Evolutionary conservation across 352 stramenopile genomes (phyloP).

Genomic region (Phytophthora rubi): DNA sequence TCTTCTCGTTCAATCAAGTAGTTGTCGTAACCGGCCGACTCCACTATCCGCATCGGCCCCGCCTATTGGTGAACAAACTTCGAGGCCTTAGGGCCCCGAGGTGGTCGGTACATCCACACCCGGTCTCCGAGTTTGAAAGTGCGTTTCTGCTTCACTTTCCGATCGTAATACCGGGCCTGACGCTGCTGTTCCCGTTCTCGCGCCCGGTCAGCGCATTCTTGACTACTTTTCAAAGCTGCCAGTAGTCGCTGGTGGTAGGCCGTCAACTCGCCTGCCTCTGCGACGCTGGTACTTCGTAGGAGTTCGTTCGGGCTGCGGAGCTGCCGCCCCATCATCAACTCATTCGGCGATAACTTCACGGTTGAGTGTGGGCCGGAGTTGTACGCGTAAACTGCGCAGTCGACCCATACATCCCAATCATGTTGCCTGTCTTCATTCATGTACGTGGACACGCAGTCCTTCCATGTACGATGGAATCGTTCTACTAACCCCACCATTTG

Average conservation of each 20-base stretch:
- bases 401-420: background rate
- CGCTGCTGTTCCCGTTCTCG: background rate
- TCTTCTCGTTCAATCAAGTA: background rate
- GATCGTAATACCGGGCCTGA: background rate
- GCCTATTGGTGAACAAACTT: conserved; percentile 9
- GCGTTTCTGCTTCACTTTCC: background rate
- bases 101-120: conserved; percentile 1
- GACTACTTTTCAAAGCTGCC: background rate
- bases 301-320: background rate
- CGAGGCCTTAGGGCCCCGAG: background rate
- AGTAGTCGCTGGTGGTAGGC: background rate
- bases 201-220: background rate
- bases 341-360: background rate
- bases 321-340: conserved; percentile 1
- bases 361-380: background rate
- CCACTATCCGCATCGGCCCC: background rate
- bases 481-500: background rate
- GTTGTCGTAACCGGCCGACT: background rate
- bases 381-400: background rate
- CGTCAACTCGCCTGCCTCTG: background rate
- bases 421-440: background rate
- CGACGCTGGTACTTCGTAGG: background rate
- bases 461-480: background rate
- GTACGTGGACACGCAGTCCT: background rate
- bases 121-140: background rate